These are phyloP conservation scores for Brassica cretica DNA, from an alignment of 345 rosid genomes.

Conservation along the genomic window DNA sequence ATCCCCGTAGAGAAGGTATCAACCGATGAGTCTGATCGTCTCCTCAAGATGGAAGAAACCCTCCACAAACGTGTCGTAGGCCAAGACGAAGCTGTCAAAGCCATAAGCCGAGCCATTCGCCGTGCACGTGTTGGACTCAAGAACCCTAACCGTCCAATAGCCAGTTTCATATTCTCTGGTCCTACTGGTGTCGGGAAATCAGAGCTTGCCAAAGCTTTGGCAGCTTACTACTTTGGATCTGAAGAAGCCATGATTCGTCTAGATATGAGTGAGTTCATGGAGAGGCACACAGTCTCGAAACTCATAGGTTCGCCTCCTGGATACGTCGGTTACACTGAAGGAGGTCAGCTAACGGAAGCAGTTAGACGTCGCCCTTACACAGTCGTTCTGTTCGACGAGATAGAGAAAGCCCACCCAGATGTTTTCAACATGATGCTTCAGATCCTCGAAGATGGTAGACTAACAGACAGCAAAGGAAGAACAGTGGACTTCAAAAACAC, in stretches of 20 bases:
- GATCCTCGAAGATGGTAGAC: conserved; percentile 57
- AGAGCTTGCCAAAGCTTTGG: conserved; percentile 61
- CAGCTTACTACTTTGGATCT: conserved; percentile 58
- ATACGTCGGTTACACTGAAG: conserved; percentile 58
- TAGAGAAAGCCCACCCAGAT: conserved; percentile 66
- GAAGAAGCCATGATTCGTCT: conserved; percentile 65
- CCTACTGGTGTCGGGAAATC: conserved; percentile 72
- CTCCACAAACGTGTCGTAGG: conserved; percentile 89
- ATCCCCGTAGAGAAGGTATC: conserved; percentile 97
- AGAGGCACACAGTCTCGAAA: conserved; percentile 61
- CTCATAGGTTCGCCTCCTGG: conserved; percentile 68
- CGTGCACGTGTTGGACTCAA: conserved; percentile 66
- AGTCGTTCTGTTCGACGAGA: conserved; percentile 61
- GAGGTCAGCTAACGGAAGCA: conserved; percentile 68
- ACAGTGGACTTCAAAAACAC: conserved; percentile 66
- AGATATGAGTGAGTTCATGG: conserved; percentile 78
- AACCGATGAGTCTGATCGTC: conserved; percentile 84
- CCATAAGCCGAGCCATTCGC: conserved; percentile 62
- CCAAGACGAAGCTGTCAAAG: conserved; percentile 93
- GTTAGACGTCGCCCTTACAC: conserved; percentile 58
- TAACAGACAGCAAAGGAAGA: conserved; percentile 63
- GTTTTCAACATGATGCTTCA: conserved; percentile 67
- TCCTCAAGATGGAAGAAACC: conserved; percentile 92
- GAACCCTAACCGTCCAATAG: conserved; percentile 64
- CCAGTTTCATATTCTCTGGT: conserved; percentile 65